A percentile compares a stretch with the other conserved stretches of the same genome.
Evolutionary conservation across 345 rosid genomes (phyloP).

Genomic region (Zanthoxylum bungeanum): DNA sequence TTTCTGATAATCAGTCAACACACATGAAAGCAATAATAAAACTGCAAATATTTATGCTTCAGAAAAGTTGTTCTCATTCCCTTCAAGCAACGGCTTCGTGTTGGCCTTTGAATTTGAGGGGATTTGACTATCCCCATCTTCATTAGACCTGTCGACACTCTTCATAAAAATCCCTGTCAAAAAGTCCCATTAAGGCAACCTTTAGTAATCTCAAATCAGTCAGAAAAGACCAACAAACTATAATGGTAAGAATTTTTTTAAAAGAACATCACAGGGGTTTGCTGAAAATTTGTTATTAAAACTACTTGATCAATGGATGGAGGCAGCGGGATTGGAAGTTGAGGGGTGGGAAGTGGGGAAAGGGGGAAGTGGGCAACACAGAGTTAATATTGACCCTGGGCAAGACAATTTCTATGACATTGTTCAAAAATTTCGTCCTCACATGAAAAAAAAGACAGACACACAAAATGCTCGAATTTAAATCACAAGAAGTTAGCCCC

Average conservation of each 20-base stretch:
- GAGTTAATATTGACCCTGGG: background rate
- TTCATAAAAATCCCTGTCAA: conserved; percentile 71
- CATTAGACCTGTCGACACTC: conserved; percentile 62
- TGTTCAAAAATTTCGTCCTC: background rate
- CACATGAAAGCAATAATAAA: conserved; percentile 3
- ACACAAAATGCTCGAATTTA: background rate
- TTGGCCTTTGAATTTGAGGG: conserved; percentile 22
- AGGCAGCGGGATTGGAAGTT: background rate
- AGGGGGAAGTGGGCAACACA: background rate
- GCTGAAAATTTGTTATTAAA: background rate
- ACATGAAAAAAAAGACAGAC: background rate
- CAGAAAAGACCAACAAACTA: background rate
- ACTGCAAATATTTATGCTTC: conserved; percentile 13
- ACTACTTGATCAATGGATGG: background rate
- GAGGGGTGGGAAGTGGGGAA: background rate
- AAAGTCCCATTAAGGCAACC: background rate
- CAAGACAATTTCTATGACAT: background rate
- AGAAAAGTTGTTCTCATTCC: background rate
- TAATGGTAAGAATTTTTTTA: background rate
- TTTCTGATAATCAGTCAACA: background rate
- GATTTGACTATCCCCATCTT: conserved; percentile 37
- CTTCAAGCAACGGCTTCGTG: conserved; percentile 47
- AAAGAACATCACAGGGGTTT: background rate
- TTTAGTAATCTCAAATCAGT: background rate
- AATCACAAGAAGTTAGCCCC: background rate